Evolutionary conservation across 2,329 filamentous ascomycete genomes (phyloP).

Genomic region (Didymella sp.): DNA sequence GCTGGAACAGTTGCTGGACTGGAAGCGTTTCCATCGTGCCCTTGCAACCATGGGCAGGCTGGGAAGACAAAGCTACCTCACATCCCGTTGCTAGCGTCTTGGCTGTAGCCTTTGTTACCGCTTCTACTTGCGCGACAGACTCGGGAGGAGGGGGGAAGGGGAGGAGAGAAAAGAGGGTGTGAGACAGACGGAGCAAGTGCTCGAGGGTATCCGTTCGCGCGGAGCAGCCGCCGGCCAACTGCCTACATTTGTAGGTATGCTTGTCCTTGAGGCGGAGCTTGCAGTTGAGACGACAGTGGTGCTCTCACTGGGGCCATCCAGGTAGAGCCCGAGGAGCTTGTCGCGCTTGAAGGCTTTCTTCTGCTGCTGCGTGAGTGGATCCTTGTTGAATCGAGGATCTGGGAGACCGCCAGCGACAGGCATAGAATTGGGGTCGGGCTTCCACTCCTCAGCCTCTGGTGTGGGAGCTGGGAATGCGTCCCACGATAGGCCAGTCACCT

Average conservation of each 20-base stretch:
- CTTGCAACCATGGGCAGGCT: neutral
- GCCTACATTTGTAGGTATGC: neutral
- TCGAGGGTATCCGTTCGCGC: neutral
- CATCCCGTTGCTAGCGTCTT: neutral
- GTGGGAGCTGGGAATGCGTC: constrained; percentile 18
- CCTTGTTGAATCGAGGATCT: constrained; percentile 16
- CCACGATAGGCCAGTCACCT: constrained; percentile 1
- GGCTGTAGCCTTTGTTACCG: neutral
- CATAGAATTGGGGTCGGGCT: constrained; percentile 17
- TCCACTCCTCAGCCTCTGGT: constrained; percentile 19
- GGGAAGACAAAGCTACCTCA: neutral
- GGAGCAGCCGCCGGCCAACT: constrained; percentile 4
- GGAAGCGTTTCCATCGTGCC: neutral
- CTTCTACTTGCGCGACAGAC: neutral
- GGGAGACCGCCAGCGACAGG: constrained; percentile 3
- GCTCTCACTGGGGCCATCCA: neutral
- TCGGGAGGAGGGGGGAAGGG: neutral
- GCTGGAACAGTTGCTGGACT: neutral
- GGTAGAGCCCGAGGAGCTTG: neutral
- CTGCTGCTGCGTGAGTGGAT: neutral
- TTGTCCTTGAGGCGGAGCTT: neutral
- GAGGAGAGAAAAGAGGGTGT: neutral
- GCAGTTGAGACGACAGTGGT: neutral
- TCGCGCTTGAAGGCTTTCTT: constrained; percentile 1
- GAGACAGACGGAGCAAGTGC: neutral